These are phyloP conservation scores for Leptographium galeiforme DNA, from an alignment of 2,329 filamentous ascomycete genomes.

Conservation along the genomic window DNA sequence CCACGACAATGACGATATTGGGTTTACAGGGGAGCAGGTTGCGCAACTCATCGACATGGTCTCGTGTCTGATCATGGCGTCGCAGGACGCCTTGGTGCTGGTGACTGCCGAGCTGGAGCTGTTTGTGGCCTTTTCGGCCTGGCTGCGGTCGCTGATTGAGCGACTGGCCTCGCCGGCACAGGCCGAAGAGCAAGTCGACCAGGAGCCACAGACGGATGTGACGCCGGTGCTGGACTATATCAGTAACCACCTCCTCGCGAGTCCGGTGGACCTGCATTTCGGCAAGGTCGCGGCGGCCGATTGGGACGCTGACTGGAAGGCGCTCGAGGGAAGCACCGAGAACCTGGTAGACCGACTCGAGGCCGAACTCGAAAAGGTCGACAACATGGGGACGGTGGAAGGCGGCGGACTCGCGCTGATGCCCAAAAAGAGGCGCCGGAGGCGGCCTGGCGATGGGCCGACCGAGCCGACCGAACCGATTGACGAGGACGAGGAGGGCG, in stretches of 20 bases:
- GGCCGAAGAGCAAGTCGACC: slow-evolving; percentile 64
- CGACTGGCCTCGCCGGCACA: slow-evolving; percentile 53
- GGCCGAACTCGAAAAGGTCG: slow-evolving; percentile 6
- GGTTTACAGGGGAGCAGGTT: slow-evolving; percentile 50
- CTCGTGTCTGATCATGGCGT: slow-evolving; percentile 60
- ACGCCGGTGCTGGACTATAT: slow-evolving; percentile 66
- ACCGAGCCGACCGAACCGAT: neutral
- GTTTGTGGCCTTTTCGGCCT: slow-evolving; percentile 66
- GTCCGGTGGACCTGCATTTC: slow-evolving; percentile 51
- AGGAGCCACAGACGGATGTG: slow-evolving; percentile 63
- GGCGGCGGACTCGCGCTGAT: neutral
- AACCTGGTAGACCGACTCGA: slow-evolving; percentile 26
- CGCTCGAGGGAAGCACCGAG: slow-evolving; percentile 19
- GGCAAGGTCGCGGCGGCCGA: slow-evolving; percentile 35
- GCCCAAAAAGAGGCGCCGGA: neutral
- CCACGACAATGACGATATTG: slow-evolving; percentile 48
- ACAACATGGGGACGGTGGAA: neutral
- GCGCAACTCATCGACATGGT: slow-evolving; percentile 56
- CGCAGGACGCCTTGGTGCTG: slow-evolving; percentile 57
- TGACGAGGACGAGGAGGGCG: neutral
- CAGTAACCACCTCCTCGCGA: slow-evolving; percentile 51
- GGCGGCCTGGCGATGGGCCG: neutral
- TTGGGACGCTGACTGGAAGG: slow-evolving; percentile 32
- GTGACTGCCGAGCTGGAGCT: slow-evolving; percentile 65
- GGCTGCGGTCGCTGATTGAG: slow-evolving; percentile 76